These are phyloP conservation scores for Annulohypoxylon bovei DNA, from an alignment of 495 filamentous ascomycete species.

Conservation along the genomic window DNA sequence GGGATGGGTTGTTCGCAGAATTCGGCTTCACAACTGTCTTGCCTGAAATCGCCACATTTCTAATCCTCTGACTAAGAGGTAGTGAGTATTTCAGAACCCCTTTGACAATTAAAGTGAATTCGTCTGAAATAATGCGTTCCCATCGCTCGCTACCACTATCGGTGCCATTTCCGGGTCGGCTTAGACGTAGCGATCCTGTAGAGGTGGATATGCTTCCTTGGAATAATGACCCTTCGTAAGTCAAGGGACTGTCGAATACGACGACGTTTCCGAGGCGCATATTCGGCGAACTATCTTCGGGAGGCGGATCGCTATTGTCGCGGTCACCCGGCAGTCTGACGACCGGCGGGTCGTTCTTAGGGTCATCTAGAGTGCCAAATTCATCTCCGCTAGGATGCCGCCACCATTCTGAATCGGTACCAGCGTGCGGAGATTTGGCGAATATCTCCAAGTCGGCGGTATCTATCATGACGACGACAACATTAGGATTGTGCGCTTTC, in stretches of 20 bases:
- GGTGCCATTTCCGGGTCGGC: conserved; percentile 88
- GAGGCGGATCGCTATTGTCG: conserved; percentile 50
- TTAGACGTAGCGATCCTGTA: conserved; percentile 81
- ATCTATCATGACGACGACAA: conserved; percentile 83
- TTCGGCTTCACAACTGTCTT: conserved; percentile 61
- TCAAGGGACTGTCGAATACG: conserved; percentile 84
- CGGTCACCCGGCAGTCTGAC: conserved; percentile 43
- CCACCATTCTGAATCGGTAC: conserved; percentile 78
- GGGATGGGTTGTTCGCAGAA: conserved; percentile 56
- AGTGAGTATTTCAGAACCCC: conserved; percentile 90
- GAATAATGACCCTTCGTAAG: conserved; percentile 89
- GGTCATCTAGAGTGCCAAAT: conserved; percentile 51
- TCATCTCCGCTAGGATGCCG: conserved; percentile 63
- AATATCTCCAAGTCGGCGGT: conserved; percentile 91
- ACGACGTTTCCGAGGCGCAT: conserved; percentile 91
- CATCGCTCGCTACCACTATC: conserved; percentile 87
- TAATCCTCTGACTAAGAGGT: conserved; percentile 76
- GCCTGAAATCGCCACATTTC: conserved; percentile 62
- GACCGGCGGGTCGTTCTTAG: conserved; percentile 72
- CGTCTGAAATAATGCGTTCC: conserved; percentile 88
- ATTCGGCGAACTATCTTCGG: conserved; percentile 73
- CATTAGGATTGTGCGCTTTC: conserved; percentile 87
- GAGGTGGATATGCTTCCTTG: conserved; percentile 71
- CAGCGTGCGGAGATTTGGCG: conserved; percentile 87
- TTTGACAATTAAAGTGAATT: conserved; percentile 90